These are phyloP conservation scores for Claviceps sp. DNA, from an alignment of 2,329 filamentous ascomycete species.

Conservation along the genomic window DNA sequence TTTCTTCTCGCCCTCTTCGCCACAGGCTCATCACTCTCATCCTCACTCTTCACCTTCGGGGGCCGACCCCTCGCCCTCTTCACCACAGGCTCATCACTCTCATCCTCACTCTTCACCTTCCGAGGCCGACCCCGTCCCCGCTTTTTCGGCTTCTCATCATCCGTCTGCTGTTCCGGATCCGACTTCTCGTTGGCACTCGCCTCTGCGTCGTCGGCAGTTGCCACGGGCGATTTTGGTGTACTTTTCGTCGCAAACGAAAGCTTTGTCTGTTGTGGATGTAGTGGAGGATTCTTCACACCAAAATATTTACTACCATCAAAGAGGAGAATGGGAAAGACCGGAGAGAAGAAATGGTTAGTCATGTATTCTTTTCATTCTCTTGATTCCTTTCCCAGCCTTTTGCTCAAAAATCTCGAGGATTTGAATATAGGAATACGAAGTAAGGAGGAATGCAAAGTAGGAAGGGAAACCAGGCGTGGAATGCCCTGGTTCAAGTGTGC, in stretches of 20 bases:
- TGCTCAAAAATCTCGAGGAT: not conserved
- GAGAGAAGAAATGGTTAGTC: not conserved
- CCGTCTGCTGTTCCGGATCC: slow-evolving; percentile 20
- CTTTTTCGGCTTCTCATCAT: slow-evolving; percentile 29
- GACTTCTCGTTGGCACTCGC: slow-evolving; percentile 24
- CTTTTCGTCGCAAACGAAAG: slow-evolving; percentile 58
- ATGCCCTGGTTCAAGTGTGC: too few species aligned
- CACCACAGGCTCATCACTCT: slow-evolving; percentile 44
- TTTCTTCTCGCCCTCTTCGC: slow-evolving; percentile 41
- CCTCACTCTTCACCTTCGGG: slow-evolving; percentile 20
- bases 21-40: slow-evolving; percentile 44
- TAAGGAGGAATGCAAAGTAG: too few species aligned
- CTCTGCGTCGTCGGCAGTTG: slow-evolving; percentile 15
- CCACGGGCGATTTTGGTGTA: slow-evolving; percentile 14
- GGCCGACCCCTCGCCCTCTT: slow-evolving; percentile 41
- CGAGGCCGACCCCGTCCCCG: slow-evolving; percentile 30
- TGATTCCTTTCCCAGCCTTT: not conserved
- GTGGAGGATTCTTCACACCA: slow-evolving; percentile 39
- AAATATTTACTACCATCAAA: slow-evolving; percentile 64
- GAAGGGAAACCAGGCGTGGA: too few species aligned
- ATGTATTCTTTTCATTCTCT: not conserved
- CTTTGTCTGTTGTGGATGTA: slow-evolving; percentile 58
- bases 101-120: slow-evolving; percentile 21
- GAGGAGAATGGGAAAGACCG: not conserved
- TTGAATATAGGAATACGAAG: too few species aligned